phyloP scores from a whole-genome alignment of 1,139 yeast genomes.

The Groenewaldozyma auringiensis region DNA sequence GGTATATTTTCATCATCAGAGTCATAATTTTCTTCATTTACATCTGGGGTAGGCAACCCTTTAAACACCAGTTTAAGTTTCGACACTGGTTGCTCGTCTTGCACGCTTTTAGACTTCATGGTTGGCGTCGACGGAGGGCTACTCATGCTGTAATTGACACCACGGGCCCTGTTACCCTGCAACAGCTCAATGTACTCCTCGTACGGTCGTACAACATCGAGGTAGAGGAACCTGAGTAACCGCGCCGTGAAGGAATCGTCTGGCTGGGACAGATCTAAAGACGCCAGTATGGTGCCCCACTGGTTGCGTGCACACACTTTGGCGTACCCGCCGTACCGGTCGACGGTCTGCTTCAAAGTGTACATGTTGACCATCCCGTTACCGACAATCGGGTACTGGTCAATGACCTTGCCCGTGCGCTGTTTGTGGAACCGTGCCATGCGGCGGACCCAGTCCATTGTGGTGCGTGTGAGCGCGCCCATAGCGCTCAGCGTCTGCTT shows the following conservation, averaged over 20 bases:
- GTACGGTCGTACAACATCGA: conserved; percentile 26
- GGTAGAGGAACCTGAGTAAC: conserved; percentile 16
- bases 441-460: conserved; percentile 31
- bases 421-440: conserved; percentile 29
- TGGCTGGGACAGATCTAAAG: conserved; percentile 14
- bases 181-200: conserved; percentile 21
- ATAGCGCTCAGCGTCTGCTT: conserved; percentile 43
- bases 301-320: conserved; percentile 16
- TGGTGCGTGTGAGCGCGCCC: conserved; percentile 34
- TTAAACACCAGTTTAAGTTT: background rate
- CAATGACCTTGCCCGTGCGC: conserved; percentile 16
- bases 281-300: conserved; percentile 25
- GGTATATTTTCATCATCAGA: background rate
- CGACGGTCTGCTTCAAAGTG: conserved; percentile 24
- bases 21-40: too few relatives aligned
- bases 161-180: too few relatives aligned
- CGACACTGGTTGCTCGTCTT: too few relatives aligned
- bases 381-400: conserved; percentile 26
- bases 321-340: conserved; percentile 25
- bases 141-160: too few relatives aligned
- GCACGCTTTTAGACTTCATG: background rate
- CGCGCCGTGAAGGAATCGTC: conserved; percentile 12
- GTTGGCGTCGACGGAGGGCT: too few relatives aligned
- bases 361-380: conserved; percentile 26
- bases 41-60: too few relatives aligned